Conservation (phyloP, 495 filamentous ascomycete genomes). For the Margaritispora aquatica region DNA sequence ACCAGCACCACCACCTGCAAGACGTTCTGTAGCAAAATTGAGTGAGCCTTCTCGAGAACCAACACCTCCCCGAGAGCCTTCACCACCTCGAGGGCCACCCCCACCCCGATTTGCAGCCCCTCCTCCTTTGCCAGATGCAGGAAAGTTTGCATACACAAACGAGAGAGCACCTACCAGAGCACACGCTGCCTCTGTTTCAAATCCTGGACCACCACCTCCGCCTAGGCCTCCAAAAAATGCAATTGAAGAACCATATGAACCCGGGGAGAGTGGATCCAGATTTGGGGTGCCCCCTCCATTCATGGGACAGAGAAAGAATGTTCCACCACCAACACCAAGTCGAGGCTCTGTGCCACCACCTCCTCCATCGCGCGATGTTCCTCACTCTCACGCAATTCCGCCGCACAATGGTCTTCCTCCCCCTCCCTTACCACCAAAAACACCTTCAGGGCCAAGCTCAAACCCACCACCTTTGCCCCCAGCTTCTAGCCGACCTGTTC, state of each 20-base stretch:
- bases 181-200: constrained; percentile 52
- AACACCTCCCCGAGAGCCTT: constrained; percentile 51
- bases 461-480: constrained; percentile 56
- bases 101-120: constrained; percentile 71
- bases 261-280: constrained; percentile 36
- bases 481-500: constrained; percentile 34
- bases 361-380: constrained; percentile 50
- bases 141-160: constrained; percentile 62
- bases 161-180: constrained; percentile 44
- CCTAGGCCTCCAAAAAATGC: constrained; percentile 84
- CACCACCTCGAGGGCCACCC: constrained; percentile 43
- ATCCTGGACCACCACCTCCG: constrained; percentile 73
- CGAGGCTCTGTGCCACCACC: constrained; percentile 61
- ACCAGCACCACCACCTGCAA: constrained; percentile 77
- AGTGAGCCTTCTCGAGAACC: constrained; percentile 40
- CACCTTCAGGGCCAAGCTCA: constrained; percentile 52
- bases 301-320: constrained; percentile 55
- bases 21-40: constrained; percentile 43
- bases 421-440: constrained; percentile 69
- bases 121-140: constrained; percentile 79
- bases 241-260: constrained; percentile 52
- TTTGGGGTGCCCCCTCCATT: constrained; percentile 84
- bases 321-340: constrained; percentile 70
- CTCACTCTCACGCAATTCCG: constrained; percentile 29
- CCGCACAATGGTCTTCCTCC: constrained; percentile 37